Evolutionary conservation across 1,139 yeast species (phyloP).

Genomic region (Suhomyces chickasaworum): DNA sequence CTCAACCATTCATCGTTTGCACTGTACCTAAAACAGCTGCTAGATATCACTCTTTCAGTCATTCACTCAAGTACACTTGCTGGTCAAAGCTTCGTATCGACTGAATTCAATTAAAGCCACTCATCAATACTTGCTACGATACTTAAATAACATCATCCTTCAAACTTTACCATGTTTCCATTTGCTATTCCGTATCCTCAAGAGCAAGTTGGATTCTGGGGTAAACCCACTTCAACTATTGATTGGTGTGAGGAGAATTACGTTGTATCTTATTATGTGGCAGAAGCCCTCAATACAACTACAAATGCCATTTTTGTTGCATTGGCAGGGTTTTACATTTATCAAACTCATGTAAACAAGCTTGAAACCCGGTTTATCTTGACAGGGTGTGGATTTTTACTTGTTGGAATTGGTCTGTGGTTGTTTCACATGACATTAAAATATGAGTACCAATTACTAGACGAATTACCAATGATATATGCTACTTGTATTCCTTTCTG

Average conservation of each 20-base stretch:
- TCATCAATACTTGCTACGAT: background rate
- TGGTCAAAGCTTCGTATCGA: background rate
- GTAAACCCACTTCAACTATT: constrained; percentile 66
- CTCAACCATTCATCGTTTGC: too few species aligned
- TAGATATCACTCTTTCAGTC: background rate
- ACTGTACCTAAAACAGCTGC: background rate
- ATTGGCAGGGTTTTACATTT: constrained; percentile 67
- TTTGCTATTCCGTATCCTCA: constrained; percentile 50
- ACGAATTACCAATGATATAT: constrained; percentile 96
- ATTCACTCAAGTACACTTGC: background rate
- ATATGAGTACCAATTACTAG: constrained; percentile 86
- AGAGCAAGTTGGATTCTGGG: constrained; percentile 52
- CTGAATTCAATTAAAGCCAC: background rate
- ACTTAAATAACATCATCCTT: background rate
- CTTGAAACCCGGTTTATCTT: constrained; percentile 72
- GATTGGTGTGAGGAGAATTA: constrained; percentile 98
- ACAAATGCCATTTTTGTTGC: constrained; percentile 73
- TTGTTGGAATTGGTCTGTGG: constrained; percentile 94
- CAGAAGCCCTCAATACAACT: constrained; percentile 83
- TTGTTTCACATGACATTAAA: constrained; percentile 92
- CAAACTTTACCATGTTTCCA: constrained; percentile 37
- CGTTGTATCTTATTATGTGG: constrained; percentile 78
- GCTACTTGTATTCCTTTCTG: constrained; percentile 96
- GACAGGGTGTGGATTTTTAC: constrained; percentile 74
- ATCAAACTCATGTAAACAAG: constrained; percentile 58